Evolutionary conservation across 768 basidiomycete genomes (phyloP).

Genomic region (Mycena albidolilacea): DNA sequence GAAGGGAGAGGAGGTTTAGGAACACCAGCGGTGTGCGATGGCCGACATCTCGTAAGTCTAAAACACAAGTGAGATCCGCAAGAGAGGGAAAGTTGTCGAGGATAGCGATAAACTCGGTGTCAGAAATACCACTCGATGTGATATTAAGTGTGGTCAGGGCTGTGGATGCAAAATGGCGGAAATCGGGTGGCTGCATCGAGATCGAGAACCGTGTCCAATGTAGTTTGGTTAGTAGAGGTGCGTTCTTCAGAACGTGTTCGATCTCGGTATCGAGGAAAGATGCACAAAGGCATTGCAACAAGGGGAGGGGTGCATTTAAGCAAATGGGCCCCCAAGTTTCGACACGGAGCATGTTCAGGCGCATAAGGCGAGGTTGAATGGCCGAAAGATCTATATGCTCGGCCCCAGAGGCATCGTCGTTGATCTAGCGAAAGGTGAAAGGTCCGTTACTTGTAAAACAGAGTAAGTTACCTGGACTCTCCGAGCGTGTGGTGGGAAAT

Average conservation of each 20-base stretch:
- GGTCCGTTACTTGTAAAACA: background rate
- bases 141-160: background rate
- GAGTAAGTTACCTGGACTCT: slow-evolving; percentile 1
- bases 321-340: slow-evolving; percentile 1
- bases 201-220: slow-evolving; percentile 7
- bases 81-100: slow-evolving; percentile 4
- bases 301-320: slow-evolving; percentile 2
- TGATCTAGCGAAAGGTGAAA: slow-evolving; percentile 6
- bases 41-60: slow-evolving; percentile 1
- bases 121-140: slow-evolving; percentile 1
- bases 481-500: slow-evolving; percentile 6
- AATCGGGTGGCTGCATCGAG: slow-evolving; percentile 6
- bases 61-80: slow-evolving; percentile 8
- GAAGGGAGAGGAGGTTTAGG: slow-evolving; percentile 4
- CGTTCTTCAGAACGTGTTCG: slow-evolving; percentile 6
- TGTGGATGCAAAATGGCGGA: slow-evolving; percentile 7
- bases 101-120: slow-evolving; percentile 4
- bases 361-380: background rate
- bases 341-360: background rate
- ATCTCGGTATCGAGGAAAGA: slow-evolving; percentile 5
- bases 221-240: slow-evolving; percentile 1
- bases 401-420: background rate
- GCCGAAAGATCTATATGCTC: slow-evolving; percentile 6
- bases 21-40: slow-evolving; percentile 4
- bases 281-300: background rate